phyloP scores from a whole-genome alignment of 345 rosid species.

The Arabis alpina region DNA sequence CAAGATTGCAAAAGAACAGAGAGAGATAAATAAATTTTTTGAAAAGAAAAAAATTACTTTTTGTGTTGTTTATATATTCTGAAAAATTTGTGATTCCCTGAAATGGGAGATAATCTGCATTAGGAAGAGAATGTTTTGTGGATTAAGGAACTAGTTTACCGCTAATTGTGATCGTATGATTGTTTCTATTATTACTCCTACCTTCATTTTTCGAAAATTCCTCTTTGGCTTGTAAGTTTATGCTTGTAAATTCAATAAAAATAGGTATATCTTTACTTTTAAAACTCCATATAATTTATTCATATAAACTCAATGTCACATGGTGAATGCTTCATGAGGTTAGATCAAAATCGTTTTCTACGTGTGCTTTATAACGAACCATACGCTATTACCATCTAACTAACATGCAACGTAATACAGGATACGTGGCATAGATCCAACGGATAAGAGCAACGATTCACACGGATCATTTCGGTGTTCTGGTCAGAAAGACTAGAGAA shows the following conservation, averaged over 20 bases:
- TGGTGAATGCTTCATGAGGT: no score
- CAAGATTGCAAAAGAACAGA: neutral
- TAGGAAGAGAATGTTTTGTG: constrained; percentile 40
- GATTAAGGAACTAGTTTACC: constrained; percentile 14
- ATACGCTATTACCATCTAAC: no score
- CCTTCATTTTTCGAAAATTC: constrained; percentile 11
- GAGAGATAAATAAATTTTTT: neutral
- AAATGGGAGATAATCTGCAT: constrained; percentile 15
- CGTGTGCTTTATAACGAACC: no score
- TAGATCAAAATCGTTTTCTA: no score
- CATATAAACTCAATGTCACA: no score
- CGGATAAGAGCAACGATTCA: neutral
- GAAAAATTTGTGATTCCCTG: constrained; percentile 4
- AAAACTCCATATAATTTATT: no score
- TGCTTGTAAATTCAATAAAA: neutral
- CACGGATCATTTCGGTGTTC: neutral
- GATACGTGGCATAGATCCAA: constrained; percentile 10
- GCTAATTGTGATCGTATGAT: constrained; percentile 33
- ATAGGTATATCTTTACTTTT: neutral
- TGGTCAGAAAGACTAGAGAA: neutral
- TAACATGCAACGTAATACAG: neutral
- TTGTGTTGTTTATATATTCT: constrained; percentile 31
- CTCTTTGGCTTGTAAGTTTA: neutral
- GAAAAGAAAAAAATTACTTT: neutral
- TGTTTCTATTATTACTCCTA: constrained; percentile 36